Evolutionary conservation across 257 asterid genomes (phyloP), one percentile per base, ranked within the genome.

Genomic region (Plantago major): DNA sequence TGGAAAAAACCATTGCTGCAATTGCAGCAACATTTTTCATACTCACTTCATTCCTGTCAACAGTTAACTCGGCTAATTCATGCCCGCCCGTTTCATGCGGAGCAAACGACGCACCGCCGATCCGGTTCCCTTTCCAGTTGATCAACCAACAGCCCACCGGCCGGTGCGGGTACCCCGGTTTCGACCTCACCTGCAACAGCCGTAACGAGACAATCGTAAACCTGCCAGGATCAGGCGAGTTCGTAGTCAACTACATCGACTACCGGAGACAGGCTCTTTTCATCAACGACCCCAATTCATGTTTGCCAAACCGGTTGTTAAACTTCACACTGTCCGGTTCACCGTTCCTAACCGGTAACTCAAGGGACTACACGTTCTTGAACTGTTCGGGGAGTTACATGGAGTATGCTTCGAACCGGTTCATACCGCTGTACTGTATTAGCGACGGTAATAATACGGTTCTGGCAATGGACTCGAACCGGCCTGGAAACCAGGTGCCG

Each of bases 61-160:
- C 62, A 49, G 60, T 64, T 46, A 55, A 16, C 8, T 62, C 77
- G 5, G 75, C 71, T 55, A 50, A 69, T 16, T 53, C 64, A 10
- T 88, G 96, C 58, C 58, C 43, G 22, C 78, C 96, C 33, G 67
- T 64, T 4, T 74, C 84, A 2, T 89, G 97, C 65, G 48, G 38
- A 66, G 13, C 43, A 12, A 9, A n/a, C 6, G 4, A 30, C 40
- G 87, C 81, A 1, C 96, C 92, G 14, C 22, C 6, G 11, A 59
- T 91, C 80, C 87, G 85, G 22, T 88, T 82, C 66, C 98, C 98
- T 11, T 91, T 91, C 87, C 65, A 90, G 57, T 26, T 84, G 7
- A 54, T 3, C 2, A 55, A 18, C 60, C 78, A 71, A 42, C 84
- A 81, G 1, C 71, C 80, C n/a, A n/a, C n/a, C 6, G 42, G 45